Evolutionary conservation across 2,329 filamentous ascomycete genomes (phyloP), one percentile per base, ranked within the genome.

Genomic region (Xylariomycetidae sp.): DNA sequence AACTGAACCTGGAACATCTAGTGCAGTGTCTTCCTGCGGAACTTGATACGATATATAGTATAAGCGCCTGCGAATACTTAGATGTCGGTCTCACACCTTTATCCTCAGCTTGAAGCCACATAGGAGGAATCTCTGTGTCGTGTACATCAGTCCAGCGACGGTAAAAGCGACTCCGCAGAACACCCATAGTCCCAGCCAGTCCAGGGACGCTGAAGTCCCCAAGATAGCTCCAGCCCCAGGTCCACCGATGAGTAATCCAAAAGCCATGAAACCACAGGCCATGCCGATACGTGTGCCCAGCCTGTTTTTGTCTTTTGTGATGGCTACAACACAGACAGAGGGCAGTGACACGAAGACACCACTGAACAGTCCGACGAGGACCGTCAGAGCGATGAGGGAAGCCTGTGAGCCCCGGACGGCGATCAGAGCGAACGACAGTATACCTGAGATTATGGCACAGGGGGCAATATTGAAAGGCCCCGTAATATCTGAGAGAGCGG

Each of bases 261-360:
- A 38, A 0, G 48, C 51, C 5, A 51, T 40, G 5, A 61, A 44
- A 1, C 52, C 51, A 36, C 57, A 65, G 2, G 53, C 56, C 53
- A 54, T 52, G 1, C 66, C 65, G 12, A 67, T 60, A 5, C 66
- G 50, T 2, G 61, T 66, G 4, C 67, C 67, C 10, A 70, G 49
- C 35, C 55, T 61, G 13, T 50, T 45, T 40, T 61, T 61, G 41
- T 70, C 55, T n/a, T 45, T 34, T 0, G 63, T 67, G 12, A 70
- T 44, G 2, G 40, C 45, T 5, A 56, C 54, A 31, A 70, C 60
- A 27, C 55, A 52, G 1, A 63, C 55, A 1, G 63, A 58, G 5
- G 62, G 62, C 19, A 70, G 45, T 1, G 62, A 53, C 28, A 67
- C 57, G 46, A 68, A 57, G 25, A 62, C 59, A 26, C 66, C 67